Conservation (phyloP, 441 rosid genomes). For the Isatis lusitanica region DNA sequence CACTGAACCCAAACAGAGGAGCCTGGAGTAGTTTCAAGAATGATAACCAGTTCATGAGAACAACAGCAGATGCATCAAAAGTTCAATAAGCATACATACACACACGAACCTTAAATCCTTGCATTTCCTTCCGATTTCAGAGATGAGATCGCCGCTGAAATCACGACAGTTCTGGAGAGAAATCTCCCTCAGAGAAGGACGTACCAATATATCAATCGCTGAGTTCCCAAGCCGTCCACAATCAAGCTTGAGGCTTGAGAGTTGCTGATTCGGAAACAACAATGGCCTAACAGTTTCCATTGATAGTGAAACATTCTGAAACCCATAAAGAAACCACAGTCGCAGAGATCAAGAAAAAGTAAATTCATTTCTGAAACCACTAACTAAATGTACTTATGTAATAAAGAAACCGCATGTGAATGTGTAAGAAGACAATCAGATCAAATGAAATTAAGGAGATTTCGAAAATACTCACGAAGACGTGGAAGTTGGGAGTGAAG, state of each 20-base stretch:
- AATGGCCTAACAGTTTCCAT: slow-evolving; percentile 60
- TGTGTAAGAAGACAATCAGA: neutral
- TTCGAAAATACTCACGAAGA: slow-evolving; percentile 45
- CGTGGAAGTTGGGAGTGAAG: slow-evolving; percentile 70
- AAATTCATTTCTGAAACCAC: no score
- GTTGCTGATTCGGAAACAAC: slow-evolving; percentile 66
- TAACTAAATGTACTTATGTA: no score
- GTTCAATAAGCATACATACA: neutral
- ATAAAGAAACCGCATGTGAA: no score
- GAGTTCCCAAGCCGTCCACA: slow-evolving; percentile 73
- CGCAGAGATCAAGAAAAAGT: neutral
- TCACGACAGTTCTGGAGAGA: slow-evolving; percentile 66
- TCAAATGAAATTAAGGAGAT: neutral
- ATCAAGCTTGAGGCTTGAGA: slow-evolving; percentile 73
- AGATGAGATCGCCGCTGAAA: slow-evolving; percentile 77
- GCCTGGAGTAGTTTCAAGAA: slow-evolving; percentile 44
- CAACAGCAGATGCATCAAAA: neutral
- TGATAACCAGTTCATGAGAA: slow-evolving; percentile 1
- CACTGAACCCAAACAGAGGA: slow-evolving; percentile 76
- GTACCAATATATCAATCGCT: slow-evolving; percentile 50
- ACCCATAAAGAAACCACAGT: neutral
- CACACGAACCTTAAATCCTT: slow-evolving; percentile 56
- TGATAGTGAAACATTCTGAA: slow-evolving; percentile 68
- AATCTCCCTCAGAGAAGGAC: slow-evolving; percentile 67
- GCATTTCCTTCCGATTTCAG: slow-evolving; percentile 74